Conservation (phyloP, 176 grass and related monocot species). For the Tillandsia leiboldiana region DNA sequence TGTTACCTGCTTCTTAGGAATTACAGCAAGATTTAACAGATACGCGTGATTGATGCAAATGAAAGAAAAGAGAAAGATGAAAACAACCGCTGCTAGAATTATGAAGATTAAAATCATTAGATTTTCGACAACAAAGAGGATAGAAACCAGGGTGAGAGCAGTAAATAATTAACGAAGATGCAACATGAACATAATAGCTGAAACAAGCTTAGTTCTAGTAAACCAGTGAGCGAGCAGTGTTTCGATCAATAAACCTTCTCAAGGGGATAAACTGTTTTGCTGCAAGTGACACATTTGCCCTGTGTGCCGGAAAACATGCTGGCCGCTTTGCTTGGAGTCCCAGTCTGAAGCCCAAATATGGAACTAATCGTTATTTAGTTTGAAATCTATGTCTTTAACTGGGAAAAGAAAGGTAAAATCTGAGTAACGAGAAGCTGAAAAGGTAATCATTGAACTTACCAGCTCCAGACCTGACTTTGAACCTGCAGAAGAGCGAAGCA, state of each 20-base stretch:
- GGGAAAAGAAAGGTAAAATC: not conserved
- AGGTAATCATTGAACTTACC: too few species aligned
- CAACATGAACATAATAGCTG: not conserved
- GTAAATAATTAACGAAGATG: not conserved
- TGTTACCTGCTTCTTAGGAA: too few species aligned
- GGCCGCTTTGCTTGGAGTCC: constrained; percentile 1
- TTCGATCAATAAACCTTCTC: constrained; percentile 3
- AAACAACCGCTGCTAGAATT: not conserved
- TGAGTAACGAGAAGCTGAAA: too few species aligned
- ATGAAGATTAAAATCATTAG: too few species aligned
- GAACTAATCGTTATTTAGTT: not conserved
- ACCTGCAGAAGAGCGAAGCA: not conserved
- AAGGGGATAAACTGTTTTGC: constrained; percentile 9
- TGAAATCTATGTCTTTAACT: not conserved
- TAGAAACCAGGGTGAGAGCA: too few species aligned
- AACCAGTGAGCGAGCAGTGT: not conserved
- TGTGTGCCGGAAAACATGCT: constrained; percentile 1
- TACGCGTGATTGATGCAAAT: not conserved
- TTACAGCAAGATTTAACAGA: too few species aligned
- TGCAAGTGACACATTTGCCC: constrained; percentile 8
- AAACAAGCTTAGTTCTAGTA: not conserved
- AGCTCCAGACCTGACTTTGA: too few species aligned
- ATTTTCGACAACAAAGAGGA: too few species aligned
- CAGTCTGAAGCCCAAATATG: not conserved
- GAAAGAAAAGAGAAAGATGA: not conserved